These are phyloP conservation scores for Neonothopanus nambi DNA, from an alignment of 1,284 basidiomycete species.

Conservation along the genomic window DNA sequence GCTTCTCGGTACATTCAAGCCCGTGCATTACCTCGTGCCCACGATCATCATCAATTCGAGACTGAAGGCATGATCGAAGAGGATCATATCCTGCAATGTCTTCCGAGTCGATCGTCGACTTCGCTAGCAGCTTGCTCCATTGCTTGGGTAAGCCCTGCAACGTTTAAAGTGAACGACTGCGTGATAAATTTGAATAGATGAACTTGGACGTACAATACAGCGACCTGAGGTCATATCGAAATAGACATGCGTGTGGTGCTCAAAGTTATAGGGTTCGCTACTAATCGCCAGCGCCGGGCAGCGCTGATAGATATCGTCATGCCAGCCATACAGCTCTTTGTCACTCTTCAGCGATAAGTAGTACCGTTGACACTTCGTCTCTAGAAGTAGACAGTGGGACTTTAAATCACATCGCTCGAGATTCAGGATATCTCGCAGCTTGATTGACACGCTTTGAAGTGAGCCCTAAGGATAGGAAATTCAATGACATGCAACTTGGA, in stretches of 20 bases:
- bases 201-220: constrained; percentile 70
- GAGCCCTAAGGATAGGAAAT: too few relatives aligned
- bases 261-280: constrained; percentile 92
- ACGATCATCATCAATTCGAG: too few relatives aligned
- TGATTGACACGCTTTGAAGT: too few relatives aligned
- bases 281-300: constrained; percentile 90
- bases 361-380: constrained; percentile 80
- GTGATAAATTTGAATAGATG: constrained; percentile 7
- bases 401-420: constrained; percentile 66
- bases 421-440: too few relatives aligned
- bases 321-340: constrained; percentile 95
- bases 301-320: constrained; percentile 93
- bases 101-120: too few relatives aligned
- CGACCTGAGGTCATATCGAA: constrained; percentile 94
- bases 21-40: too few relatives aligned
- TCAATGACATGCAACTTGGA: too few relatives aligned
- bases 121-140: constrained; percentile 85
- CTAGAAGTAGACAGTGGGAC: constrained; percentile 86
- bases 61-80: too few relatives aligned
- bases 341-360: constrained; percentile 88
- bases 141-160: constrained; percentile 90
- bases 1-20: too few relatives aligned
- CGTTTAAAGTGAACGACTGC: not conserved
- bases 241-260: constrained; percentile 97
- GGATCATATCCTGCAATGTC: too few relatives aligned